Percentiles rank a stretch among this genome's conserved stretches.
phyloP scores from a whole-genome alignment of 495 filamentous ascomycete species.

The Penicillium macrosclerotiorum region DNA sequence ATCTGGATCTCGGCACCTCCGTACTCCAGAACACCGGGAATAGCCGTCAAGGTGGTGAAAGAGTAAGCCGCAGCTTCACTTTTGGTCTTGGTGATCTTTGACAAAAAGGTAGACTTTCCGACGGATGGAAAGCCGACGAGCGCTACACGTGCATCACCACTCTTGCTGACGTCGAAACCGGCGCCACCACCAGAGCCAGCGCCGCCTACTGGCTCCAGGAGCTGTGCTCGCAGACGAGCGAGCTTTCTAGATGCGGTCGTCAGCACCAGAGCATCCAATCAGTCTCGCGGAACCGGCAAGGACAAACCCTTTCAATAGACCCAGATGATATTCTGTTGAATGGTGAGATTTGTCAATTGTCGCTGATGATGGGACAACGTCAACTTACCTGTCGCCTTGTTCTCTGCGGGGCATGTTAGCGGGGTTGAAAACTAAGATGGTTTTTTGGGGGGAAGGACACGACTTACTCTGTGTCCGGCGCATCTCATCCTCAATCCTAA shows the following conservation, averaged over 20 bases:
- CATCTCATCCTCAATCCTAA: slow-evolving; percentile 99
- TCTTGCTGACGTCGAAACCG: slow-evolving; percentile 97
- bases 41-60: slow-evolving; percentile 97
- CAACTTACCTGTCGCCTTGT: slow-evolving; percentile 95
- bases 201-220: slow-evolving; percentile 86
- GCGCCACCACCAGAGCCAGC: slow-evolving; percentile 66
- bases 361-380: not conserved
- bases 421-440: slow-evolving; percentile 19
- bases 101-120: slow-evolving; percentile 97
- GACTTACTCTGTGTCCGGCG: slow-evolving; percentile 87
- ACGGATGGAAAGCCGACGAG: slow-evolving; percentile 98
- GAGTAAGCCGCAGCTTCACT: slow-evolving; percentile 95
- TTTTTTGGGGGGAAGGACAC: slow-evolving; percentile 6
- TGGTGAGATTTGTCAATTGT: slow-evolving; percentile 13
- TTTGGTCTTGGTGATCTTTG: slow-evolving; percentile 98
- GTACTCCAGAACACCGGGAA: slow-evolving; percentile 97
- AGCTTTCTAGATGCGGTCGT: slow-evolving; percentile 67
- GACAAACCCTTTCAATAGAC: slow-evolving; percentile 88
- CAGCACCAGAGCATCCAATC: not conserved
- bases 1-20: slow-evolving; percentile 98
- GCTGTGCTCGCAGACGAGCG: slow-evolving; percentile 88
- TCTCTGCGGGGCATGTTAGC: slow-evolving; percentile 65
- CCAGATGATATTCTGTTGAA: slow-evolving; percentile 92
- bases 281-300: not conserved
- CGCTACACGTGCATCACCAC: slow-evolving; percentile 94